A percentile compares a stretch with the other conserved stretches of the same genome.
These are phyloP conservation scores for Incumbomyces delicatus DNA, from an alignment of 2,329 filamentous ascomycete species.

Conservation along the genomic window DNA sequence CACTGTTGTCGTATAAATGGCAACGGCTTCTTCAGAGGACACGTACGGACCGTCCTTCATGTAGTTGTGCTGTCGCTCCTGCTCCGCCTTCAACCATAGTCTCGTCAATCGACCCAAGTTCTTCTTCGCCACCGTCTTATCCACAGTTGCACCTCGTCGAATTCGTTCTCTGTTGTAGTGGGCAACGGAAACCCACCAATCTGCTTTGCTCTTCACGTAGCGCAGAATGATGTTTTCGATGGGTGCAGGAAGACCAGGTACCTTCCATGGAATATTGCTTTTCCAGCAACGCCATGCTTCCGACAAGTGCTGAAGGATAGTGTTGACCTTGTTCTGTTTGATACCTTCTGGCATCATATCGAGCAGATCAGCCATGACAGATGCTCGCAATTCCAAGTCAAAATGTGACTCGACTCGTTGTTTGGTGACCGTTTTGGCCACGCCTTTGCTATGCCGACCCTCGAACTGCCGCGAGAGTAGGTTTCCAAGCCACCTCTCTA, in stretches of 20 bases:
- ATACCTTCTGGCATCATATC: slow-evolving; percentile 99
- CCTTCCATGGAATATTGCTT: slow-evolving; percentile 99
- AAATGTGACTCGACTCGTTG: slow-evolving; percentile 98
- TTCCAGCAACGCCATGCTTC: slow-evolving; percentile 99
- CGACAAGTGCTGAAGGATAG: slow-evolving; percentile 89
- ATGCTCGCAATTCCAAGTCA: slow-evolving; percentile 90
- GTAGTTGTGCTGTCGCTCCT: slow-evolving; percentile 97
- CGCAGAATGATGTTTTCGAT: slow-evolving; percentile 98
- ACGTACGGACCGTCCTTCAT: slow-evolving; percentile 99
- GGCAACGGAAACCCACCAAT: slow-evolving; percentile 99
- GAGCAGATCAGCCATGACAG: slow-evolving; percentile 98
- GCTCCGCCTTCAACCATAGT: slow-evolving; percentile 95
- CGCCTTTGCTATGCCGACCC: slow-evolving; percentile 95
- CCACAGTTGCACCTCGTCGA: slow-evolving; percentile 87
- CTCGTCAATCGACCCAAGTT: slow-evolving; percentile 90
- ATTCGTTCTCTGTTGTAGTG: slow-evolving; percentile 99
- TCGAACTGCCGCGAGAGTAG: slow-evolving; percentile 95
- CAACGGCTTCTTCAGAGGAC: slow-evolving; percentile 94
- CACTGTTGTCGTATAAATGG: slow-evolving; percentile 96
- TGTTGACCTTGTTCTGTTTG: slow-evolving; percentile 99
- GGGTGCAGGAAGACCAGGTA: slow-evolving; percentile 86
- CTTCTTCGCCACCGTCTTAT: slow-evolving; percentile 99
- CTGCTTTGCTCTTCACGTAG: slow-evolving; percentile 97
- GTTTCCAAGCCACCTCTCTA: slow-evolving; percentile 96
- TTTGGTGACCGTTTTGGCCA: slow-evolving; percentile 98